Evolutionary conservation across 805 yeast genomes (phyloP).

Genomic region (Pichia insulana): DNA sequence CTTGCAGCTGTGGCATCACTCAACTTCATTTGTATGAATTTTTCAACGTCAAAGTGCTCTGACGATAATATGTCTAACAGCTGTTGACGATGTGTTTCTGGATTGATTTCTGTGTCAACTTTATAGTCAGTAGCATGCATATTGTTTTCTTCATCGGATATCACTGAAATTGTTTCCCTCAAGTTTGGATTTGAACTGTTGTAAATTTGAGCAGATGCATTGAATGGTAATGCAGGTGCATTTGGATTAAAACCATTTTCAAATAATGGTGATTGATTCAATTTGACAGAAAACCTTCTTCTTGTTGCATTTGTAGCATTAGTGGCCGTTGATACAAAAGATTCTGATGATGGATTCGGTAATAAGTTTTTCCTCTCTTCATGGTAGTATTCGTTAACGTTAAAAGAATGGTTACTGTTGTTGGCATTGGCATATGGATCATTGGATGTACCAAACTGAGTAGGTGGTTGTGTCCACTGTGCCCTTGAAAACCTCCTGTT

Average conservation of each 20-base stretch:
- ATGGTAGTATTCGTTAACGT: constrained; percentile 5
- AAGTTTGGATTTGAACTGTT: constrained; percentile 1
- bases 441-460: background rate
- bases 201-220: constrained; percentile 11
- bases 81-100: background rate
- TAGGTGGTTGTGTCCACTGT: background rate
- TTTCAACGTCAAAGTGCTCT: constrained; percentile 38
- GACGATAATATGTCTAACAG: constrained; percentile 30
- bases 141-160: background rate
- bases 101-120: background rate
- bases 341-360: constrained; percentile 2
- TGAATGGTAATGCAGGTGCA: constrained; percentile 26
- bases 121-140: constrained; percentile 3
- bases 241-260: constrained; percentile 4
- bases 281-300: constrained; percentile 36
- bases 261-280: constrained; percentile 14
- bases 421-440: background rate
- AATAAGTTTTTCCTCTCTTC: background rate
- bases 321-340: constrained; percentile 6
- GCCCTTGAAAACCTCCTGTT: constrained; percentile 9
- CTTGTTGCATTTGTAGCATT: constrained; percentile 17
- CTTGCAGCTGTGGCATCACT: constrained; percentile 62
- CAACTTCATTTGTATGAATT: constrained; percentile 41
- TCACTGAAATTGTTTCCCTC: constrained; percentile 1
- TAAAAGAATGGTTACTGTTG: constrained; percentile 1